Conservation (phyloP, 345 rosid genomes). For the Camelina neglecta region DNA sequence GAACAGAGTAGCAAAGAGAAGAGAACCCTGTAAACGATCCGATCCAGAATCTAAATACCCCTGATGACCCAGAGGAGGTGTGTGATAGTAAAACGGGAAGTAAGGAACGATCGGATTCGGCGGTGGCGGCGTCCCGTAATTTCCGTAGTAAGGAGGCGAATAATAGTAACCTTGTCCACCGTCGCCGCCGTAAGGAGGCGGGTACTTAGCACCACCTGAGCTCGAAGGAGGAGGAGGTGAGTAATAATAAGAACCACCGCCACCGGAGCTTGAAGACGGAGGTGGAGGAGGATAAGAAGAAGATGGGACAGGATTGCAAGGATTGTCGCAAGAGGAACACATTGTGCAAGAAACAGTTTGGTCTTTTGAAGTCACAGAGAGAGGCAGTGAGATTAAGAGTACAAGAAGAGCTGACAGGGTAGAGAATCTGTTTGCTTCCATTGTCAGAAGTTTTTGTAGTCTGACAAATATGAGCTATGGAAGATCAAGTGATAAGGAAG, state of each 20-base stretch:
- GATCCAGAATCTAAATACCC: slow-evolving; percentile 24
- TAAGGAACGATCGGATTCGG: slow-evolving; percentile 99
- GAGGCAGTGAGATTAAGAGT: slow-evolving; percentile 39
- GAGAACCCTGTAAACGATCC: slow-evolving; percentile 1
- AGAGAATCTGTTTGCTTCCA: slow-evolving; percentile 46
- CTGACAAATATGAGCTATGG: slow-evolving; percentile 18
- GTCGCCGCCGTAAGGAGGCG: slow-evolving; percentile 60
- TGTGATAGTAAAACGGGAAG: slow-evolving; percentile 84
- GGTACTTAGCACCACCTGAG: slow-evolving; percentile 51
- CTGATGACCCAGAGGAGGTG: slow-evolving; percentile 58
- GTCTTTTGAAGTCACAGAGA: slow-evolving; percentile 48
- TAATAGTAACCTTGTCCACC: slow-evolving; percentile 59
- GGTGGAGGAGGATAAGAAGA: slow-evolving; percentile 66
- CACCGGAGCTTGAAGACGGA: slow-evolving; percentile 59
- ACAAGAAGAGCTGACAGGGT: slow-evolving; percentile 26
- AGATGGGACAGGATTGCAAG: slow-evolving; percentile 52
- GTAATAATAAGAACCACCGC: slow-evolving; percentile 53
- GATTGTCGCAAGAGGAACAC: slow-evolving; percentile 83
- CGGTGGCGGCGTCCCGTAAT: slow-evolving; percentile 73
- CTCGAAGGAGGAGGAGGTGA: slow-evolving; percentile 66
- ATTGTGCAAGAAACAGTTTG: slow-evolving; percentile 76
- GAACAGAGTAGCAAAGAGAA: slow-evolving; percentile 26
- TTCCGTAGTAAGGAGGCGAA: slow-evolving; percentile 60
- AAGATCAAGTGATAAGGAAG: slow-evolving; percentile 7
- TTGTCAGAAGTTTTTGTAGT: slow-evolving; percentile 31